Evolutionary conservation across 1,284 basidiomycete genomes (phyloP).

Genomic region (Stereum hirsutum): DNA sequence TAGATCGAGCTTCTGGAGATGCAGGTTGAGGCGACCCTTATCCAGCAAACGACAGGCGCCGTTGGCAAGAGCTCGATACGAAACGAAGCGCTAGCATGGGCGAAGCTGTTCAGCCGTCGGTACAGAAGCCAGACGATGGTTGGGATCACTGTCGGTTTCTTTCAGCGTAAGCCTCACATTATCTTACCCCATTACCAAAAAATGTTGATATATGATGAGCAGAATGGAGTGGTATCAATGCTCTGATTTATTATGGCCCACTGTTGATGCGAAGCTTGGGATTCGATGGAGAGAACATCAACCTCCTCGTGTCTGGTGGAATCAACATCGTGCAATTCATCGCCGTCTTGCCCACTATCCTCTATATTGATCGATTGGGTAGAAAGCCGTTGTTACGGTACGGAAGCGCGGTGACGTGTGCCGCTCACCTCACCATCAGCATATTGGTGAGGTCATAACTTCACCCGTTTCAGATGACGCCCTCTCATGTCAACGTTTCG

Average conservation of each 20-base stretch:
- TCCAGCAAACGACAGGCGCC: conserved; percentile 23
- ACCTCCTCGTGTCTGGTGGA: conserved; percentile 64
- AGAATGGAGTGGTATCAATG: conserved; percentile 84
- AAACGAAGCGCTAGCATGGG: conserved; percentile 43
- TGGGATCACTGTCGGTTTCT: conserved; percentile 68
- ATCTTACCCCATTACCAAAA: neutral
- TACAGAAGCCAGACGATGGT: conserved; percentile 55
- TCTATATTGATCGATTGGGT: conserved; percentile 69
- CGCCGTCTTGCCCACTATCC: conserved; percentile 65
- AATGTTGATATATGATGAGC: conserved; percentile 2
- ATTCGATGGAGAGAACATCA: conserved; percentile 39
- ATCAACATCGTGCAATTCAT: conserved; percentile 75
- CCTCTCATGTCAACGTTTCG: no score
- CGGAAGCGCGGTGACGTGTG: conserved; percentile 65
- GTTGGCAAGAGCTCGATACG: conserved; percentile 16
- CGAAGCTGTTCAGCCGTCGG: conserved; percentile 37
- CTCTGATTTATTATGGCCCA: conserved; percentile 74
- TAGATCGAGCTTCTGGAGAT: conserved; percentile 70
- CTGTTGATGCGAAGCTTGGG: conserved; percentile 60
- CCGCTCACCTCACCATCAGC: conserved; percentile 66
- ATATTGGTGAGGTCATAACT: conserved; percentile 38
- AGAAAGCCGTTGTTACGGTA: conserved; percentile 53
- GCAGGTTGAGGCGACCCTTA: conserved; percentile 49
- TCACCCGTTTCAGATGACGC: neutral
- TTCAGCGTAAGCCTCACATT: conserved; percentile 50